These are phyloP conservation scores for Simplicillium sp. DNA, from an alignment of 2,329 filamentous ascomycete genomes.

Conservation along the genomic window DNA sequence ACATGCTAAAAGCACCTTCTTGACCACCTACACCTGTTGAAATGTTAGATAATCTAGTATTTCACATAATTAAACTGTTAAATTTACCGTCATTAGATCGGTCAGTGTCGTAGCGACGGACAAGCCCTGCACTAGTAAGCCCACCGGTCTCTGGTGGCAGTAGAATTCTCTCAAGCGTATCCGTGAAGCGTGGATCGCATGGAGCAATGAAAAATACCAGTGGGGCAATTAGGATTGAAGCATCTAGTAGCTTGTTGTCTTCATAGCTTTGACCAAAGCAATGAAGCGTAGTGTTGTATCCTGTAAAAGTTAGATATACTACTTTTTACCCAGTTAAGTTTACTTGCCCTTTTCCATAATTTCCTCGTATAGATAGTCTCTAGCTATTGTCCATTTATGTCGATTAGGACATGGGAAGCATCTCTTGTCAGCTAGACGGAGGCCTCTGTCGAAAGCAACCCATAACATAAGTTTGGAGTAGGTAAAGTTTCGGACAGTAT, in stretches of 20 bases:
- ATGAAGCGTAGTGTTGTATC: slow-evolving; percentile 60
- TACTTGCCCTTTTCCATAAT: slow-evolving; percentile 59
- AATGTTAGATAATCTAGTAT: slow-evolving; percentile 3
- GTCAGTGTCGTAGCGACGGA: slow-evolving; percentile 65
- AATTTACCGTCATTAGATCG: slow-evolving; percentile 57
- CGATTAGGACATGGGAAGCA: slow-evolving; percentile 67
- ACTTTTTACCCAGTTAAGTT: slow-evolving; percentile 5
- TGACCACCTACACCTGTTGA: slow-evolving; percentile 57
- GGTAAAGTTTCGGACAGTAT: slow-evolving; percentile 65
- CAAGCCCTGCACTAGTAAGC: slow-evolving; percentile 63
- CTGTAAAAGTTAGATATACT: slow-evolving; percentile 19
- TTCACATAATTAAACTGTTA: neutral
- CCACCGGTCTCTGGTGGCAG: slow-evolving; percentile 66
- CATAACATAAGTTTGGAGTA: slow-evolving; percentile 81
- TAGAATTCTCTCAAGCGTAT: slow-evolving; percentile 63
- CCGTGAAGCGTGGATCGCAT: slow-evolving; percentile 66
- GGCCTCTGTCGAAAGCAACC: slow-evolving; percentile 69
- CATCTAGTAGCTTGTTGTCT: slow-evolving; percentile 59
- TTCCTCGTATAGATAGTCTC: slow-evolving; percentile 63
- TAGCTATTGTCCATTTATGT: slow-evolving; percentile 52
- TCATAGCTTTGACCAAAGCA: slow-evolving; percentile 73
- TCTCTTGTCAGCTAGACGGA: slow-evolving; percentile 66
- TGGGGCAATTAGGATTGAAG: slow-evolving; percentile 65
- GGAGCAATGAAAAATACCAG: slow-evolving; percentile 73
- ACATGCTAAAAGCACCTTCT: slow-evolving; percentile 74